Percentiles rank a stretch among this genome's conserved stretches.
phyloP scores from a whole-genome alignment of 2,329 filamentous ascomycete species.

The Juglanconis juglandina region DNA sequence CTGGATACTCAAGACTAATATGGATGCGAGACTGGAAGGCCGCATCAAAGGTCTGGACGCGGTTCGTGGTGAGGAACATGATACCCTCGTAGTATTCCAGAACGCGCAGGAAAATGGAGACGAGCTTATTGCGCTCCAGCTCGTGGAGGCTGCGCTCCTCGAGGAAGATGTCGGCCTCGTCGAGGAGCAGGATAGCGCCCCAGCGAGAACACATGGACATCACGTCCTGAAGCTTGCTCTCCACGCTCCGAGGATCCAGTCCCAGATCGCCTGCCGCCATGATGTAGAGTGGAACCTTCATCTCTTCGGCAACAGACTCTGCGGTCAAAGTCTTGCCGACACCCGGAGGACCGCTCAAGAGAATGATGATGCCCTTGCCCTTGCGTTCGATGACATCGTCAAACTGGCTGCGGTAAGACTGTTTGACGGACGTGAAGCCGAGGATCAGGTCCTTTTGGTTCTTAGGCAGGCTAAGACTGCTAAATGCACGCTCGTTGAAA shows the following conservation, averaged over 20 bases:
- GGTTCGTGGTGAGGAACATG: slow-evolving; percentile 36
- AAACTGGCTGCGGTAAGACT: slow-evolving; percentile 1
- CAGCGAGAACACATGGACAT: slow-evolving; percentile 36
- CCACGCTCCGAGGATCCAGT: slow-evolving; percentile 29
- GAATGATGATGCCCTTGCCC: slow-evolving; percentile 17
- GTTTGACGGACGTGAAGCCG: slow-evolving; percentile 2
- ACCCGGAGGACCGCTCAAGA: slow-evolving; percentile 3
- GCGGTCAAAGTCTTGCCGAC: slow-evolving; percentile 10
- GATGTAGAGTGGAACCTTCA: slow-evolving; percentile 35
- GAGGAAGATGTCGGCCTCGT: slow-evolving; percentile 43
- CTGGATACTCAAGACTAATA: slow-evolving; percentile 29
- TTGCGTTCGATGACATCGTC: slow-evolving; percentile 21
- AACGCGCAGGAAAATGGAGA: slow-evolving; percentile 30
- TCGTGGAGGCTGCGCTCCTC: slow-evolving; percentile 29
- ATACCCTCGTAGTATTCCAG: slow-evolving; percentile 36
- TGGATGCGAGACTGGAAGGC: slow-evolving; percentile 36
- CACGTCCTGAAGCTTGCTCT: slow-evolving; percentile 29
- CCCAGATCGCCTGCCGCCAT: slow-evolving; percentile 40
- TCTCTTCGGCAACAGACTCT: slow-evolving; percentile 33
- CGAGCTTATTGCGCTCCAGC: slow-evolving; percentile 38
- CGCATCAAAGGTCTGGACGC: slow-evolving; percentile 31
- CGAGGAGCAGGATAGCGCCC: slow-evolving; percentile 41
- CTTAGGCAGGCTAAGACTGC: slow-evolving; percentile 20
- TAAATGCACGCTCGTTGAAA: slow-evolving; percentile 46
- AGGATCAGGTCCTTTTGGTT: slow-evolving; percentile 38